Evolutionary conservation across 2,329 filamentous ascomycete genomes (phyloP), one percentile per base, ranked within the genome.

Genomic region (Colletotrichum orbiculare): DNA sequence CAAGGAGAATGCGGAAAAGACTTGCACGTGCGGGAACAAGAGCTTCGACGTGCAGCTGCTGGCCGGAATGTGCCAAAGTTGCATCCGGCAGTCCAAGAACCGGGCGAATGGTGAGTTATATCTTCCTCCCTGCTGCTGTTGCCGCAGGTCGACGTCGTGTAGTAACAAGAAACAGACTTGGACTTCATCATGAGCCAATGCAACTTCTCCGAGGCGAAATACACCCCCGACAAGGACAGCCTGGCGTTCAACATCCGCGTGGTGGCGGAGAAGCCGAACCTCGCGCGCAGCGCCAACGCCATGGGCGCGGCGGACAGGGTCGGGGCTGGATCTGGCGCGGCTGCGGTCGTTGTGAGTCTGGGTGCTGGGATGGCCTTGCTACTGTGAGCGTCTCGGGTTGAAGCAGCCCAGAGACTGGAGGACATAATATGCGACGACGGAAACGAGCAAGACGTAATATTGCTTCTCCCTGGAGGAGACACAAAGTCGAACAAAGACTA

Each of bases 1-100:
- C 39, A 66, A 66, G 35, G 69, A 71, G 38, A 68, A 70, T 13
- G 71, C 71, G 2, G 79, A 81, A 60, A 69, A 71, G 55, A 66
- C 72, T 12, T 81, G 79, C 55, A 75, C 79, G 4, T 81, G 79
- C 54, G 54, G 67, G 8, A 80, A 81, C 55, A 68, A 71, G 57
- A 81, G 79, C 67, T 81, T 81, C 55, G 71, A 81, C 49, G 79
- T 81, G 11, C 71, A 74, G 39, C 66, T 70, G 42, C 67, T 81
- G n/a, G 75, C 77, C 6, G 77, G 72, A 1, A 68, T 80, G 8
- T 81, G 79, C 45, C 72, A 78, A 15, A 76, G 77, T 56, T 81
- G 79, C 62, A 76, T 81, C 41, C 58, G 68, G 6, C 68, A 74
- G 62, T 70, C 73, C 15, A 74, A 73, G 0, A 65, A 76, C 60